A percentile compares a stretch with the other conserved stretches of the same genome.
phyloP scores from a whole-genome alignment of 2,329 filamentous ascomycete species.

The Decorospora gaudefroyi region DNA sequence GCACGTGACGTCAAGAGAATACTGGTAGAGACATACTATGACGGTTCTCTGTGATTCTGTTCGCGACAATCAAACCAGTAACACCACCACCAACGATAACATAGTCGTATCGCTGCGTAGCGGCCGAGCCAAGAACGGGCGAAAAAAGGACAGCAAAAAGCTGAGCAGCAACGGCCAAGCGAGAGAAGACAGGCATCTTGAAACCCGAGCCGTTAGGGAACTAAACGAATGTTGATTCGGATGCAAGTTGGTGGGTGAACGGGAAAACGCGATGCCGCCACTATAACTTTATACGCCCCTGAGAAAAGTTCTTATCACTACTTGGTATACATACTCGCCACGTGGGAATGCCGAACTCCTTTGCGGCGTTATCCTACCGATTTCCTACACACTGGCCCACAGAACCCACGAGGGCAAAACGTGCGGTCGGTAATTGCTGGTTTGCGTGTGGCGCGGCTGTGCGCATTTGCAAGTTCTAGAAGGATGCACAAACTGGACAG shows the following conservation, averaged over 20 bases:
- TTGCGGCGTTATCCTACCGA: slow-evolving; percentile 15
- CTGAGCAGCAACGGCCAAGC: slow-evolving; percentile 34
- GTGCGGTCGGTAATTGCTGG: slow-evolving; percentile 7
- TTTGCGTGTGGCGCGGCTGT: slow-evolving; percentile 8
- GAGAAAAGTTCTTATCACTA: too few relatives aligned
- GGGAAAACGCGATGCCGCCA: slow-evolving; percentile 8
- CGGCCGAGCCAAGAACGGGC: slow-evolving; percentile 21
- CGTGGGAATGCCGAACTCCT: slow-evolving; percentile 19
- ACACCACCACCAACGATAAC: slow-evolving; percentile 41
- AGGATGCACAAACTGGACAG: too few relatives aligned
- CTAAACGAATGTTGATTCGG: slow-evolving; percentile 23
- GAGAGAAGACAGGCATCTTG: slow-evolving; percentile 34
- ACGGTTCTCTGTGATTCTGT: slow-evolving; percentile 34
- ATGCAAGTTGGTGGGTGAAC: slow-evolving; percentile 7
- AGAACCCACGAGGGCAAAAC: neutral
- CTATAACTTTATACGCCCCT: slow-evolving; percentile 26
- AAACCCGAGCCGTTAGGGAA: slow-evolving; percentile 11
- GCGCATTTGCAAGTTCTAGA: slow-evolving; percentile 4
- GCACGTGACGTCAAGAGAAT: too few relatives aligned
- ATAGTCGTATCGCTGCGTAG: slow-evolving; percentile 34
- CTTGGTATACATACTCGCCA: slow-evolving; percentile 16
- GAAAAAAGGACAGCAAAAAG: slow-evolving; percentile 28
- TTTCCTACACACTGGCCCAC: slow-evolving; percentile 4
- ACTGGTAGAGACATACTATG: slow-evolving; percentile 17
- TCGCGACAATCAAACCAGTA: slow-evolving; percentile 38